Evolutionary conservation across 352 stramenopile genomes (phyloP).

Genomic region (Phytophthora fragariaefolia): DNA sequence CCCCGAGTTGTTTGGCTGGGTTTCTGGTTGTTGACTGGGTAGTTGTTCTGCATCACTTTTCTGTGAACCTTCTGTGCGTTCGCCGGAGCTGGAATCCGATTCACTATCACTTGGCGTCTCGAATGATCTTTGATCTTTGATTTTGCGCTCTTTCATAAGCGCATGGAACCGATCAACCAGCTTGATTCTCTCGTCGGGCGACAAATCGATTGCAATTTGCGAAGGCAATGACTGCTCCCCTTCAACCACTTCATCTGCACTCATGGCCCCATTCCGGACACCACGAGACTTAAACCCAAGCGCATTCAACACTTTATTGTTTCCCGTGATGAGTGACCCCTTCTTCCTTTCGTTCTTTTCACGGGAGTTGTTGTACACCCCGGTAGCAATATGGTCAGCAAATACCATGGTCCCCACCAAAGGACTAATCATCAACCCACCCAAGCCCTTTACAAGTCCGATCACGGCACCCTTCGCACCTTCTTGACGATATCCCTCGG

Average conservation of each 20-base stretch:
- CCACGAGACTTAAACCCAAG: constrained; percentile 50
- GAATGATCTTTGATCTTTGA: constrained; percentile 1
- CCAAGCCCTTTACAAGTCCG: constrained; percentile 62
- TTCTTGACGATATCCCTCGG: constrained; percentile 63
- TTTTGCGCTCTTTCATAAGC: constrained; percentile 46
- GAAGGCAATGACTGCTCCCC: constrained; percentile 30
- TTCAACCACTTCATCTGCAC: constrained; percentile 47
- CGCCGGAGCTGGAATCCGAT: background rate
- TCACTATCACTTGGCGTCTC: background rate
- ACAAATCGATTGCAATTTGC: constrained; percentile 55
- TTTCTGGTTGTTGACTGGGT: too few relatives aligned
- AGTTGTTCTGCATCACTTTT: background rate
- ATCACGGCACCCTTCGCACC: constrained; percentile 69
- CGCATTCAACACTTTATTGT: constrained; percentile 48
- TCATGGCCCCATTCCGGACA: constrained; percentile 58
- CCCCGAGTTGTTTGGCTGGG: constrained; percentile 30
- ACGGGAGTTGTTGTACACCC: constrained; percentile 62
- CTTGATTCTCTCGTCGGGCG: constrained; percentile 43
- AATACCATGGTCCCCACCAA: constrained; percentile 66
- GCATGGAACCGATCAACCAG: constrained; percentile 51
- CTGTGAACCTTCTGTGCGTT: background rate
- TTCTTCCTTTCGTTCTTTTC: constrained; percentile 54
- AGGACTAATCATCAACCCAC: constrained; percentile 58
- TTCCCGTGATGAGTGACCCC: constrained; percentile 52
- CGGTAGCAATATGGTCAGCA: constrained; percentile 68